phyloP scores from a whole-genome alignment of 2,329 filamentous ascomycete species.

The Chaetomium olivaceum region DNA sequence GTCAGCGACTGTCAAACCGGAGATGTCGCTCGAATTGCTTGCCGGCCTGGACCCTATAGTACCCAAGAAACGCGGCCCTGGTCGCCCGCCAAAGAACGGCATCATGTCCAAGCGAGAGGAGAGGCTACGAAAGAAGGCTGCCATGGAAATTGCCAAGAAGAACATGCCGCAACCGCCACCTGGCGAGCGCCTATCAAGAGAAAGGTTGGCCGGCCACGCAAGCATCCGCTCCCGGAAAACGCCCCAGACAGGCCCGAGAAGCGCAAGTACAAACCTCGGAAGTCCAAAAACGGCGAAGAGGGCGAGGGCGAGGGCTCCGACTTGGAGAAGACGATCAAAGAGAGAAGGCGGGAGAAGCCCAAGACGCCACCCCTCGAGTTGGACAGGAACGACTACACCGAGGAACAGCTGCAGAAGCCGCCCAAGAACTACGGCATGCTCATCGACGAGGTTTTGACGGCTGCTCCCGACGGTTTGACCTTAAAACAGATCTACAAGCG shows the following conservation, averaged over 20 bases:
- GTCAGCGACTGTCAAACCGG: slow-evolving; percentile 26
- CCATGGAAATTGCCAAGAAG: slow-evolving; percentile 54
- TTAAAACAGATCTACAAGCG: slow-evolving; percentile 65
- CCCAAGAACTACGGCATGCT: slow-evolving; percentile 63
- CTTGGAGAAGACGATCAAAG: slow-evolving; percentile 54
- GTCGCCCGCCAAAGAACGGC: slow-evolving; percentile 79
- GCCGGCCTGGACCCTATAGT: slow-evolving; percentile 40
- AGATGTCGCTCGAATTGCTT: slow-evolving; percentile 33
- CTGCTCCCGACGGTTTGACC: slow-evolving; percentile 56
- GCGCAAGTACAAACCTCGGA: slow-evolving; percentile 66
- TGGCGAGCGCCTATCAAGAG: slow-evolving; percentile 57
- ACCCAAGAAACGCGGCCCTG: slow-evolving; percentile 71
- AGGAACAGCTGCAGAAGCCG: slow-evolving; percentile 60
- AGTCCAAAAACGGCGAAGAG: slow-evolving; percentile 46
- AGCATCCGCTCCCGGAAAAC: slow-evolving; percentile 62
- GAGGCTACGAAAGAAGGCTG: slow-evolving; percentile 61
- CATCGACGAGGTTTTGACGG: slow-evolving; percentile 60
- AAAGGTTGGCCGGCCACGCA: slow-evolving; percentile 65
- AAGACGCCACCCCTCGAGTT: slow-evolving; percentile 63
- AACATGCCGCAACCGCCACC: slow-evolving; percentile 50
- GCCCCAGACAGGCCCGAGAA: slow-evolving; percentile 58
- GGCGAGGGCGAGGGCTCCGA: slow-evolving; percentile 57
- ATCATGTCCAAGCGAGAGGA: slow-evolving; percentile 79
- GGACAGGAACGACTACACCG: slow-evolving; percentile 55
- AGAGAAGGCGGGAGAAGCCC: slow-evolving; percentile 63